These are phyloP conservation scores for Penicillium sp. DNA, from an alignment of 2,329 filamentous ascomycete species.

Conservation along the genomic window DNA sequence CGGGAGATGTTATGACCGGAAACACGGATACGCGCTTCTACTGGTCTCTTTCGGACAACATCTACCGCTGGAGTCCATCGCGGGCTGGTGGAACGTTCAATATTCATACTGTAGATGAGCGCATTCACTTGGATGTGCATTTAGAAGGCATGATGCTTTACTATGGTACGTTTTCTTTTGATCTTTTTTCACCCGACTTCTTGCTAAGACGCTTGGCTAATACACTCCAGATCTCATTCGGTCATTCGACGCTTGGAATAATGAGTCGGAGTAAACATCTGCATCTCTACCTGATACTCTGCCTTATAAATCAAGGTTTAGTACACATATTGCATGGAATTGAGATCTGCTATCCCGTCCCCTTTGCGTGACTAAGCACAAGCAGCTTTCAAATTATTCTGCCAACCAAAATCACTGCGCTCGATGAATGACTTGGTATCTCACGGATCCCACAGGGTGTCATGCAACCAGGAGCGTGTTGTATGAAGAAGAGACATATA, in stretches of 20 bases:
- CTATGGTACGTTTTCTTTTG: slow-evolving; percentile 34
- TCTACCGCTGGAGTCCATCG: slow-evolving; percentile 53
- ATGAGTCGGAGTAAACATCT: slow-evolving; percentile 9
- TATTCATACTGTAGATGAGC: slow-evolving; percentile 54
- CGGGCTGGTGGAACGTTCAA: slow-evolving; percentile 46
- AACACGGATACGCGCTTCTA: slow-evolving; percentile 57
- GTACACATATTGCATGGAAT: neutral
- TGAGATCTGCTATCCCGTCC: no score
- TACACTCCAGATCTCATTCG: slow-evolving; percentile 31
- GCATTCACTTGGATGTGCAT: slow-evolving; percentile 44
- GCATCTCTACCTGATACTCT: neutral
- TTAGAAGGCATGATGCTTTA: slow-evolving; percentile 46
- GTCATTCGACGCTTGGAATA: slow-evolving; percentile 31
- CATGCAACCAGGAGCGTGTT: no score
- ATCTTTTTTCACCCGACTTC: neutral
- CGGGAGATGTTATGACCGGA: slow-evolving; percentile 51
- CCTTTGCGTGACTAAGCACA: no score
- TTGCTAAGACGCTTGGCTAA: neutral
- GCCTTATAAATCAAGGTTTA: neutral
- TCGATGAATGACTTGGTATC: no score
- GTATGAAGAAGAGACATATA: no score
- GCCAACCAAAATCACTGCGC: no score
- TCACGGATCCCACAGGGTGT: no score
- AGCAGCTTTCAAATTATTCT: no score
- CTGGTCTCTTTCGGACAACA: slow-evolving; percentile 53